These are phyloP conservation scores for Aurifilum marmelostoma DNA, from an alignment of 2,329 filamentous ascomycete genomes.

Conservation along the genomic window DNA sequence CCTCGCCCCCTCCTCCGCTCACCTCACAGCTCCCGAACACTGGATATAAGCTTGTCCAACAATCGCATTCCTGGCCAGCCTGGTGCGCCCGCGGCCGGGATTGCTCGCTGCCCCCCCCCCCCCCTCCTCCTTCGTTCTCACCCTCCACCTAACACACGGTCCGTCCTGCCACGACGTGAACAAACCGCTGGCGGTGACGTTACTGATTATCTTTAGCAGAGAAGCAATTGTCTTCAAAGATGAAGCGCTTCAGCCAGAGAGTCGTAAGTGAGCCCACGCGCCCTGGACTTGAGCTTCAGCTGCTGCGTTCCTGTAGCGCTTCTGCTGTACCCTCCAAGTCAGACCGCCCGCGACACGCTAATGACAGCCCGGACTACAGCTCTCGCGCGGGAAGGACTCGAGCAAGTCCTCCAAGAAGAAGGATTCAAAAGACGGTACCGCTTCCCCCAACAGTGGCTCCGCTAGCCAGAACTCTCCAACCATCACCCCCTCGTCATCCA, in stretches of 20 bases:
- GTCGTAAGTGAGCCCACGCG: constrained; percentile 69
- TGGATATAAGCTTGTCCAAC: constrained; percentile 17
- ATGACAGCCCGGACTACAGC: constrained; percentile 54
- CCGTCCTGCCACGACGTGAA: background rate
- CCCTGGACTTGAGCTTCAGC: constrained; percentile 5
- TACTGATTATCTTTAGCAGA: constrained; percentile 28
- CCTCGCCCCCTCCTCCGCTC: background rate
- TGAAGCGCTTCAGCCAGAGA: constrained; percentile 98
- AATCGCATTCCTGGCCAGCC: constrained; percentile 3
- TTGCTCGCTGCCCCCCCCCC: background rate
- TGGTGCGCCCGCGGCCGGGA: constrained; percentile 9
- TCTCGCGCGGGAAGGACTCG: constrained; percentile 85
- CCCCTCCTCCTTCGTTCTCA: background rate
- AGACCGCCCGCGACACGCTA: constrained; percentile 13
- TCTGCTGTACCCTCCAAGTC: constrained; percentile 12
- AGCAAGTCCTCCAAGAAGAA: constrained; percentile 83
- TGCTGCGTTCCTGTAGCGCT: constrained; percentile 11
- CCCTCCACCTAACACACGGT: background rate
- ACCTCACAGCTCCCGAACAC: constrained; percentile 9
- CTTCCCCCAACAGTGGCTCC: constrained; percentile 70
- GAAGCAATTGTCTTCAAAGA: constrained; percentile 55
- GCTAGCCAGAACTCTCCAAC: constrained; percentile 60
- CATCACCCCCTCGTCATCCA: constrained; percentile 84
- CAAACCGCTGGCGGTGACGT: constrained; percentile 14
- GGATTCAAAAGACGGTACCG: constrained; percentile 74